Evolutionary conservation across 768 basidiomycete species (phyloP), one percentile per base, ranked within the genome.

Genomic region (Obba rivulosa): DNA sequence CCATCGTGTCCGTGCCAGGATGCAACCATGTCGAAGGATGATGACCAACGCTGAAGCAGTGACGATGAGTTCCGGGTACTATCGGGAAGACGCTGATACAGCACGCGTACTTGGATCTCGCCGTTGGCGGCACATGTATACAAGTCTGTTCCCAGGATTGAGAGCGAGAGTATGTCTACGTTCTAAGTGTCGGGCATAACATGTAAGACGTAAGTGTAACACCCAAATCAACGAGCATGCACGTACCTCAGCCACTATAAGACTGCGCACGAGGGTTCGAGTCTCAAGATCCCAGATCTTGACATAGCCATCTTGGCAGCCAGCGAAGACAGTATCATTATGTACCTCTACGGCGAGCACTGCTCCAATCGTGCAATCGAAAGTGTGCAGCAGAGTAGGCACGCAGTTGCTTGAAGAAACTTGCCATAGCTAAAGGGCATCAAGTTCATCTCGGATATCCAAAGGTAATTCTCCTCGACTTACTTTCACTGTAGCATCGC

Each of bases 301-400:
- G 57, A 97, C 89, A 56, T 87, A 84, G 2, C 95, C 95, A 53
- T 92, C 92, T 66, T 98, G 95, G 57, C 93, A 88, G 0, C 92
- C 95, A 7, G 91, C 95, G 58, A 86, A 96, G 18, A 97, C 74
- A 1, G 90, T 88, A 17, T 89, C 88, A 18, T 83, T 85, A 28
- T 75, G 74, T 0, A 79, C 78, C 2, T 81, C 80, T 22, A 98
- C 73, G 0, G 91, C 80, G n/a, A 93, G 72, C 5, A 96, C 82
- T 0, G 92, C 94, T 2, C 92, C 89, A 55, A 80, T 80, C 46
- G 66, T 73, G 57, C 85, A 88, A 23, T 78, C 73, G 52, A 89
- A 90, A 3, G 84, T 81, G 53, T 88, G 80, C 18, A 78, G 58
- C 3, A 81, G 68, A 18, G 61, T 64, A 0, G 78, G 81, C 10